Evolutionary conservation across 176 grass and related monocot species (phyloP), one percentile per base, ranked within the genome.

Genomic region (Zea luxurians): DNA sequence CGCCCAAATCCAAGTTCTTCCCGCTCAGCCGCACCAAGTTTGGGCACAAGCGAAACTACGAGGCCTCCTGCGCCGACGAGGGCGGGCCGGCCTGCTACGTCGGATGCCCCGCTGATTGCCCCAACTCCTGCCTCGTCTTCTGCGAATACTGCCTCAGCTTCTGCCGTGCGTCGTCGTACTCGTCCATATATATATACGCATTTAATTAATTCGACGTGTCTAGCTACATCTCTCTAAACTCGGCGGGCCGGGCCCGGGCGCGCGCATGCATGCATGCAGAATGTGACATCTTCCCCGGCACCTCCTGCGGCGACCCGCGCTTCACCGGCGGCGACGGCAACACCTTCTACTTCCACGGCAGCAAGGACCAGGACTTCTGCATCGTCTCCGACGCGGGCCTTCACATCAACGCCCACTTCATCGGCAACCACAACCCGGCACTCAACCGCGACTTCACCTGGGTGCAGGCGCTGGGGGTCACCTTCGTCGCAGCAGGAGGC

Each of bases 301-400:
- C 42, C 0, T 62, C 89, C 2, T 93, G 91, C 41, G 88, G 88
- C 1, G 91, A 93, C 52, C 91, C 91, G 0, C 88, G 85, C 59
- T 93, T 93, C 85, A 93, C 82, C 11, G 88, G 91, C 45, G 91
- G 79, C 6, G 88, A 93, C 37, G 91, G 88, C 37, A 93, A 93
- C 66, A 85, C 73, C 75, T 93, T 91, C 88, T 93, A 93, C 88
- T 93, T 93, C 91, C 91, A 93, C 12, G 91, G 91, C 13, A 84
- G 76, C 7, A 90, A 78, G 71, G 79, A 86, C 15, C 36, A 47
- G 2, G 57, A 90, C 18, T 93, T 86, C 76, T 93, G 91, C 78
- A 55, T 93, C 64, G 8, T 91, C 20, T 76, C 91, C 20, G 88
- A 93, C 66, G 2, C 55, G 8, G 35, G 83, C 79, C 71, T 93